Base-by-base conservation (phyloP, 2,329 filamentous ascomycete species). In the Arthrobotrys conoides region DNA sequence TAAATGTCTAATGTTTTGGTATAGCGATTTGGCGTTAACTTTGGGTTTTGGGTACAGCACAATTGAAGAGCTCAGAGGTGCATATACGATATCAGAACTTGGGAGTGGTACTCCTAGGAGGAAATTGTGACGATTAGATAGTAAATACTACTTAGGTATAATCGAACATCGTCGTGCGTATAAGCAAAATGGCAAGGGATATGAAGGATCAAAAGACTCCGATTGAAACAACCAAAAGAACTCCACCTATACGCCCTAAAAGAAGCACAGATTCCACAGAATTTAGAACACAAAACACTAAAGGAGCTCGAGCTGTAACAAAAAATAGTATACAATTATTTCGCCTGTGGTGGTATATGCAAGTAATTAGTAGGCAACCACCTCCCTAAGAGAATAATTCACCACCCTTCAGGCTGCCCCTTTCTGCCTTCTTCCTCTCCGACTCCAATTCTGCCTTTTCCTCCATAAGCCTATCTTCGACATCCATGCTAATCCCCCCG, bases 401-500 rank as follows among this genome's bases (percentile, higher is more conserved):
- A 38, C 59, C 67, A 18, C 59, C 67, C 22, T 71, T 77, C 22
- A 51, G 22, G 5, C 59, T 67, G 2, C 57, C 73, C 27, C 57
- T 79, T 53, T 80, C 78, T 8, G 55, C 46, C 36, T 64, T 78
- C 53, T 38, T 78, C 24, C 78, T 73, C 27, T 77, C 73, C 9
- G 91, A 89, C 76, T 91, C 89, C 5, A 90, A 84, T 81, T 90
- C 89, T 10, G 88, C 90, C 55, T 91, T 90, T 80, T 91, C 90
- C 76, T 91, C 90, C 64, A 91, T 90, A 0, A 89, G 88, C 85
- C 90, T 89, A 33, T 89, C 88, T 36, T 87, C 88, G 38, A 91
- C 86, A 0, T 89, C 88, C 68, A 89, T 88, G 12, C 79, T 78
- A 16, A 81, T 57, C 2, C 61, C 81, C 68, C 80, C 81, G 16